These are phyloP conservation scores for Blastobotrys buckinghamii DNA, from an alignment of 1,139 yeast species.

Conservation along the genomic window DNA sequence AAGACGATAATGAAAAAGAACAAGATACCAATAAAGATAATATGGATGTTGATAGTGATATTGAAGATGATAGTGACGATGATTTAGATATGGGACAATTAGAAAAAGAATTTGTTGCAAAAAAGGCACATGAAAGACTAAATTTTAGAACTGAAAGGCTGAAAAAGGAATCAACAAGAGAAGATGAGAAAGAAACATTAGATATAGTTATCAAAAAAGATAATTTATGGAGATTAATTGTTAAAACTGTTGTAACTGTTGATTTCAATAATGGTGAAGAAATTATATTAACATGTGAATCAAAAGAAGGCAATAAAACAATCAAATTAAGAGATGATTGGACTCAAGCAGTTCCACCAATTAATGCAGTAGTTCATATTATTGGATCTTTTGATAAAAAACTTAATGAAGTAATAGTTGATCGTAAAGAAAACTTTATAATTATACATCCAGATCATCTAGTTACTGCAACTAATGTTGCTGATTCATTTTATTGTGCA, in stretches of 20 bases:
- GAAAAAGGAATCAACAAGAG: neutral
- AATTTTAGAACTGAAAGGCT: constrained; percentile 2
- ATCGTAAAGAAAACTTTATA: constrained; percentile 51
- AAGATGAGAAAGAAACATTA: constrained; percentile 2
- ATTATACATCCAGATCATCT: constrained; percentile 81
- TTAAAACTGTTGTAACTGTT: neutral
- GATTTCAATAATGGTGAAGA: neutral
- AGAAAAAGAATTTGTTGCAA: constrained; percentile 1
- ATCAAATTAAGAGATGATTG: constrained; percentile 25
- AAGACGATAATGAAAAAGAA: neutral
- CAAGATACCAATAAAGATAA: neutral
- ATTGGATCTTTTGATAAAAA: constrained; percentile 24
- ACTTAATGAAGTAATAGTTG: constrained; percentile 37
- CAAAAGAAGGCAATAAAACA: constrained; percentile 1
- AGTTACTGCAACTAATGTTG: constrained; percentile 74
- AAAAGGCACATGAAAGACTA: constrained; percentile 3
- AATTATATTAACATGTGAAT: neutral
- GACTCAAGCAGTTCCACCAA: constrained; percentile 21
- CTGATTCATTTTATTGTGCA: constrained; percentile 69
- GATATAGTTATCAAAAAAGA: constrained; percentile 1
- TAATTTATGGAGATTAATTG: constrained; percentile 8
- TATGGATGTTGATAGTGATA: neutral
- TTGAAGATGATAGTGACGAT: neutral
- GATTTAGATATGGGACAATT: constrained; percentile 9
- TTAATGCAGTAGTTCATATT: constrained; percentile 36